phyloP scores from a whole-genome alignment of 441 rosid genomes.

The Erodium moschatum region DNA sequence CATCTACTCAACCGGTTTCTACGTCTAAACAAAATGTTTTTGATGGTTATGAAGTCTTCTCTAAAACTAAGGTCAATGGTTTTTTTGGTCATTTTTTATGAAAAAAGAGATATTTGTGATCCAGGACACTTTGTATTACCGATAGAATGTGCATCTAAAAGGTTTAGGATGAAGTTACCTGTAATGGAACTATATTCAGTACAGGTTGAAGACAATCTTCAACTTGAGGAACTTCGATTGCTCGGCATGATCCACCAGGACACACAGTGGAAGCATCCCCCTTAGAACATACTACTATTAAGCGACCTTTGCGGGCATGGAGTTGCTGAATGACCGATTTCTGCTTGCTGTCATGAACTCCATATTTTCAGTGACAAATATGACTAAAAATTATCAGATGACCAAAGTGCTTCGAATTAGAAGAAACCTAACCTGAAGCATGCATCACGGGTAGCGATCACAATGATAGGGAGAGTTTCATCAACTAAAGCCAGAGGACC shows the following conservation, averaged over 20 bases:
- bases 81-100: too few relatives aligned
- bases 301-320: slow-evolving; percentile 77
- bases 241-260: slow-evolving; percentile 55
- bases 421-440: slow-evolving; percentile 56
- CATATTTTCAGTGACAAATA: slow-evolving; percentile 13
- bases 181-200: slow-evolving; percentile 72
- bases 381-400: neutral
- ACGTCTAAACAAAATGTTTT: too few relatives aligned
- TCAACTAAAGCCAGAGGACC: slow-evolving; percentile 92
- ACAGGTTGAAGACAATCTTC: slow-evolving; percentile 97
- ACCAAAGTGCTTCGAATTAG: neutral
- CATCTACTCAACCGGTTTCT: too few relatives aligned
- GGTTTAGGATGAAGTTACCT: slow-evolving; percentile 34
- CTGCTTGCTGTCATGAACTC: slow-evolving; percentile 57
- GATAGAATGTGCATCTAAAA: too few relatives aligned
- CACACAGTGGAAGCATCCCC: slow-evolving; percentile 70
- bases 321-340: slow-evolving; percentile 95
- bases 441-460: slow-evolving; percentile 74
- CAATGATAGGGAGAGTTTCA: slow-evolving; percentile 79
- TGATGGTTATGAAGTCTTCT: too few relatives aligned
- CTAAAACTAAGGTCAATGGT: too few relatives aligned
- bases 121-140: too few relatives aligned
- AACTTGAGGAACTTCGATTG: slow-evolving; percentile 78
- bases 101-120: too few relatives aligned
- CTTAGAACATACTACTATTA: slow-evolving; percentile 67